Evolutionary conservation across 176 grass and related monocot genomes (phyloP).

Genomic region (Thinopyrum elongatum): DNA sequence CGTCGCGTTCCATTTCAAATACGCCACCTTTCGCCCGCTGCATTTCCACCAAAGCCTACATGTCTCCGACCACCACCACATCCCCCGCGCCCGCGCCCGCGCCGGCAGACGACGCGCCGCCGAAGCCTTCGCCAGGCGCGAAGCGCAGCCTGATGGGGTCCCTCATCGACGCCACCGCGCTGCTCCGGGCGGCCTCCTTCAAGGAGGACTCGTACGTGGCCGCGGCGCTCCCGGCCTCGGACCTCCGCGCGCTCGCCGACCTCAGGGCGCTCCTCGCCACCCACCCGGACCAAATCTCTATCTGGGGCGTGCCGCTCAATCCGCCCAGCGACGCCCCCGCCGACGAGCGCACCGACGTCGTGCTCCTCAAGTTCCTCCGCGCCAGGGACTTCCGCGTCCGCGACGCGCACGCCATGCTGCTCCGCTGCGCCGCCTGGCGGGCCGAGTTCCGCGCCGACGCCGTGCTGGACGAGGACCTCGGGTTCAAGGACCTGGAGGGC

Average conservation of each 20-base stretch:
- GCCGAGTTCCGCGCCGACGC: conserved; percentile 75
- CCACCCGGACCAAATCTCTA: conserved; percentile 63
- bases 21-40: background rate
- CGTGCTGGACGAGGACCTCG: conserved; percentile 72
- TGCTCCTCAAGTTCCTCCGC: conserved; percentile 94
- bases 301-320: conserved; percentile 78
- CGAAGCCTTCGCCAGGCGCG: conserved; percentile 17
- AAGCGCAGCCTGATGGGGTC: conserved; percentile 79
- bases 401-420: conserved; percentile 83
- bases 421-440: conserved; percentile 71
- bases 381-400: conserved; percentile 81
- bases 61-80: conserved; percentile 39
- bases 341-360: conserved; percentile 79
- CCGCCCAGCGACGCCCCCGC: background rate
- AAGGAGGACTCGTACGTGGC: conserved; percentile 94
- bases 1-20: conserved; percentile 9
- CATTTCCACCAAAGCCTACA: conserved; percentile 10
- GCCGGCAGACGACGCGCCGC: background rate
- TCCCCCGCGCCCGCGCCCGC: conserved; percentile 20
- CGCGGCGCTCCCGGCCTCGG: conserved; percentile 57
- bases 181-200: conserved; percentile 70
- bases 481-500: conserved; percentile 93
- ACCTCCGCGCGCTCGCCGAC: conserved; percentile 77
- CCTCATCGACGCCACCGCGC: conserved; percentile 72
- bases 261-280: conserved; percentile 62